A percentile compares a stretch with the other conserved stretches of the same genome.
Evolutionary conservation across 225 moss, liverwort and hornwort species (phyloP).

Genomic region (Takakia lepidozioides): DNA sequence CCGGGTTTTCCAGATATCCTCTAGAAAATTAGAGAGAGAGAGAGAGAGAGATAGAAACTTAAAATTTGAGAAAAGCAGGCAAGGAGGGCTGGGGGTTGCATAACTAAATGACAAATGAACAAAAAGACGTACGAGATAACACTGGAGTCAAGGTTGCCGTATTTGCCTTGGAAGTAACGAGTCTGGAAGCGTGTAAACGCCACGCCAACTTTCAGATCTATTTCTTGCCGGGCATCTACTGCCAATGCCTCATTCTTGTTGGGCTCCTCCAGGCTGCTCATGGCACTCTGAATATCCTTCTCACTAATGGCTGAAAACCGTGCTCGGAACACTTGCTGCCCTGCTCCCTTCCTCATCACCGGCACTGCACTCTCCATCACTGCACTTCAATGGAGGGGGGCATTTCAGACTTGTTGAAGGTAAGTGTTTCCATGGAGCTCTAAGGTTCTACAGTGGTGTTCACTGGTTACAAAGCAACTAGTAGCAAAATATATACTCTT

Average conservation of each 20-base stretch:
- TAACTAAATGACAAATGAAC: constrained; percentile 16
- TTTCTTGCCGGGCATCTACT: constrained; percentile 96
- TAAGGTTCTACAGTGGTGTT: too few species aligned
- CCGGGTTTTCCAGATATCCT: too few species aligned
- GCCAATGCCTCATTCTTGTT: constrained; percentile 89
- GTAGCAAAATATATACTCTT: too few species aligned
- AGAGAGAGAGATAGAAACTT: too few species aligned
- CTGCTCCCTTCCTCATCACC: constrained; percentile 60
- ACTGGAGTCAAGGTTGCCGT: constrained; percentile 99
- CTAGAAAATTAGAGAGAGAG: too few species aligned
- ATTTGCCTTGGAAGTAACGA: constrained; percentile 98
- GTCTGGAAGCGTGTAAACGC: constrained; percentile 99
- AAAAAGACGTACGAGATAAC: constrained; percentile 97
- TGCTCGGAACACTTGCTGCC: constrained; percentile 93
- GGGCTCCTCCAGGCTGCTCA: constrained; percentile 86
- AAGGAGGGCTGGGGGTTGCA: constrained; percentile 30
- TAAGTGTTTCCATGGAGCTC: too few species aligned
- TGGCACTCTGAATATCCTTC: constrained; percentile 83
- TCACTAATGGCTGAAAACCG: constrained; percentile 96
- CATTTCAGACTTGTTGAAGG: too few species aligned
- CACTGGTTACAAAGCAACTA: too few species aligned
- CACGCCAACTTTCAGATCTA: constrained; percentile 98
- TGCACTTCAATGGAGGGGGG: constrained; percentile 22
- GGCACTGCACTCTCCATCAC: constrained; percentile 93
- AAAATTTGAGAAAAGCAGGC: not conserved